Evolutionary conservation across 2,329 filamentous ascomycete genomes (phyloP).

Genomic region (Cladosporium colombiae): DNA sequence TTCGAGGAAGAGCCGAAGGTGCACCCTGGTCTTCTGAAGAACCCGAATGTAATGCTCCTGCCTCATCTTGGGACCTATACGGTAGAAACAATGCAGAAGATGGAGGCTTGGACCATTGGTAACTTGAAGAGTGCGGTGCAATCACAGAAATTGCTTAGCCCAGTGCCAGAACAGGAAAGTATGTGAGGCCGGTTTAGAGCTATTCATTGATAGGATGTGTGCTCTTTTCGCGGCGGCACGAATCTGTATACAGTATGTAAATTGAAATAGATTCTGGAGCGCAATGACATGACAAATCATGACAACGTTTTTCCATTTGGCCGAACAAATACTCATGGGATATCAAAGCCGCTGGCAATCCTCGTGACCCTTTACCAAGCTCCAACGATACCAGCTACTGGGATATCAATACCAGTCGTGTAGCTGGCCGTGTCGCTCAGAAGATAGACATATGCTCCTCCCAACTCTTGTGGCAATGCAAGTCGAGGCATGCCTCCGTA

Average conservation of each 20-base stretch:
- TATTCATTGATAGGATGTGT: neutral
- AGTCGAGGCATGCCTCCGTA: conserved; percentile 56
- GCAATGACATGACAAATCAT: neutral
- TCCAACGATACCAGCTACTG: conserved; percentile 35
- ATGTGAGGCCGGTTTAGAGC: neutral
- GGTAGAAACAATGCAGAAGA: conserved; percentile 60
- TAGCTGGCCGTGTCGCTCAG: conserved; percentile 45
- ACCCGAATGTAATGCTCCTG: conserved; percentile 71
- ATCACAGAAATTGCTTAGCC: conserved; percentile 63
- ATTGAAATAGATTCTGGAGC: neutral
- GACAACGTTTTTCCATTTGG: neutral
- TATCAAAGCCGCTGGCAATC: neutral
- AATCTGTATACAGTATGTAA: neutral
- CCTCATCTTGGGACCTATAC: conserved; percentile 89
- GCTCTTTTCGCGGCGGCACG: neutral
- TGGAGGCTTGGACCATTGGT: conserved; percentile 75
- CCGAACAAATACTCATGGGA: neutral
- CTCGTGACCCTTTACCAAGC: neutral
- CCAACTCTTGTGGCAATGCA: conserved; percentile 53
- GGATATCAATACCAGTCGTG: conserved; percentile 42
- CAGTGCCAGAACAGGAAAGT: conserved; percentile 70
- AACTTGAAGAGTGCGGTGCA: conserved; percentile 67
- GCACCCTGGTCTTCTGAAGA: conserved; percentile 69
- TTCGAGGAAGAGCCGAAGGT: conserved; percentile 79
- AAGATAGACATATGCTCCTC: conserved; percentile 51